These are phyloP conservation scores for Abrus pulchellus DNA, from an alignment of 306 rosid species.

Conservation along the genomic window DNA sequence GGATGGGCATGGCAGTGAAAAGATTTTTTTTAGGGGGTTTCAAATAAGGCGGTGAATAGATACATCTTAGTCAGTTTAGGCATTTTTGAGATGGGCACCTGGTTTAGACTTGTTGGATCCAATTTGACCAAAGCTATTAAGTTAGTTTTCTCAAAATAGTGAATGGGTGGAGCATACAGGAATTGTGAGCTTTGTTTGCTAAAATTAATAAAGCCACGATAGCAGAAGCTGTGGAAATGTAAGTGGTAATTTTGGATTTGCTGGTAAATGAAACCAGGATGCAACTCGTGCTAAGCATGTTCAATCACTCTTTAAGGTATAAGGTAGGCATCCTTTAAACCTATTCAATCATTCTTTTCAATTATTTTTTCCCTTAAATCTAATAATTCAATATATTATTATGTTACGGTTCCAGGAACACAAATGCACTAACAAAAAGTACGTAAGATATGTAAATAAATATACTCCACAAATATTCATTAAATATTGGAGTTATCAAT, in stretches of 20 bases:
- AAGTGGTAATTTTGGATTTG: not conserved
- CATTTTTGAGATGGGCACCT: not conserved
- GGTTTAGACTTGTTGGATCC: not conserved
- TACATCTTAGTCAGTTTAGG: not conserved
- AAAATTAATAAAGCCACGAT: not conserved
- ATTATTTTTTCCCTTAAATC: too few relatives aligned
- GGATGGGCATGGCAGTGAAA: not conserved
- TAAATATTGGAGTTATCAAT: not conserved
- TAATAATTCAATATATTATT: too few relatives aligned
- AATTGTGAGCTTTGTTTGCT: not conserved
- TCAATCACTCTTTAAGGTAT: too few relatives aligned
- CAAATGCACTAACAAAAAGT: not conserved
- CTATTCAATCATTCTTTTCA: not conserved
- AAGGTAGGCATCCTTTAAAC: not conserved
- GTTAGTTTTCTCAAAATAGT: not conserved
- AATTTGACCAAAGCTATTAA: not conserved
- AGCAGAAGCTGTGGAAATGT: not conserved
- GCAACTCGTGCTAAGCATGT: not conserved
- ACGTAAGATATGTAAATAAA: not conserved
- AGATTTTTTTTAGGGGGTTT: not conserved
- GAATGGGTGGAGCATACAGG: not conserved
- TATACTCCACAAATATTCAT: not conserved
- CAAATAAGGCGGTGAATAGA: not conserved
- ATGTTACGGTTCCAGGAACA: not conserved
- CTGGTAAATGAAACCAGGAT: too few relatives aligned